These are phyloP conservation scores for Cunninghamia lanceolata DNA, from an alignment of 75 land plant species.

Conservation along the genomic window DNA sequence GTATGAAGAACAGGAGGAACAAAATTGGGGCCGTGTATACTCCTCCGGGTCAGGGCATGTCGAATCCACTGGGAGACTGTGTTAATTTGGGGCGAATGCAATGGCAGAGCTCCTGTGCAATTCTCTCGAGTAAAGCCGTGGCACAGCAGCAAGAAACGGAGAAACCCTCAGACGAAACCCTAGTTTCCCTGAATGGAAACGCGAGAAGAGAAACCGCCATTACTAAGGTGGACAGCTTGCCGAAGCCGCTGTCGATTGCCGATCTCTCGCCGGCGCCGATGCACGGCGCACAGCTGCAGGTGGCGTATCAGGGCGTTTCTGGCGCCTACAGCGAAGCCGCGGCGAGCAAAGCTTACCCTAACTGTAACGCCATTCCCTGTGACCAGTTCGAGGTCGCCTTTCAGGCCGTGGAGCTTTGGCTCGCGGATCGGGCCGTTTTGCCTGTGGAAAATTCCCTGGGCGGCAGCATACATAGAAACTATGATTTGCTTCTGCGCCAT, in stretches of 20 bases:
- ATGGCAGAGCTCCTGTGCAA: slow-evolving; percentile 68
- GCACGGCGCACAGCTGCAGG: slow-evolving; percentile 43
- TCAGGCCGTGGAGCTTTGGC: slow-evolving; percentile 39
- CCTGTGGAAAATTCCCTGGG: slow-evolving; percentile 52
- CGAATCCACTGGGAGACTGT: slow-evolving; percentile 12
- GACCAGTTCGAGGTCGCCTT: slow-evolving; percentile 51
- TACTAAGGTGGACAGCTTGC: slow-evolving; percentile 6
- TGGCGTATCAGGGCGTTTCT: slow-evolving; percentile 56
- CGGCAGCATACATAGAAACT: slow-evolving; percentile 49
- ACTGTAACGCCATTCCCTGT: slow-evolving; percentile 45
- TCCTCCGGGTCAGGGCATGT: not conserved
- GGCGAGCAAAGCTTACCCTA: slow-evolving; percentile 45
- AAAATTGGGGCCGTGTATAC: not conserved
- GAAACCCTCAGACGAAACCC: not conserved
- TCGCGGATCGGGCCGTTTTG: slow-evolving; percentile 50
- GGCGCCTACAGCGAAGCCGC: slow-evolving; percentile 59
- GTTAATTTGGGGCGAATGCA: slow-evolving; percentile 24
- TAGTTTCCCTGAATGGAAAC: slow-evolving; percentile 14
- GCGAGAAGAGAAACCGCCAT: slow-evolving; percentile 1
- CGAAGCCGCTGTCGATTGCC: slow-evolving; percentile 25
- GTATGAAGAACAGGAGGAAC: not conserved
- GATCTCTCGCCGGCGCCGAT: slow-evolving; percentile 37
- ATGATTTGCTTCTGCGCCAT: slow-evolving; percentile 41
- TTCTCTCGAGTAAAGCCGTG: slow-evolving; percentile 42
- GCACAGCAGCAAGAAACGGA: slow-evolving; percentile 21